These are phyloP conservation scores for Colletotrichum shisoi DNA, from an alignment of 2,329 filamentous ascomycete species.

Conservation along the genomic window DNA sequence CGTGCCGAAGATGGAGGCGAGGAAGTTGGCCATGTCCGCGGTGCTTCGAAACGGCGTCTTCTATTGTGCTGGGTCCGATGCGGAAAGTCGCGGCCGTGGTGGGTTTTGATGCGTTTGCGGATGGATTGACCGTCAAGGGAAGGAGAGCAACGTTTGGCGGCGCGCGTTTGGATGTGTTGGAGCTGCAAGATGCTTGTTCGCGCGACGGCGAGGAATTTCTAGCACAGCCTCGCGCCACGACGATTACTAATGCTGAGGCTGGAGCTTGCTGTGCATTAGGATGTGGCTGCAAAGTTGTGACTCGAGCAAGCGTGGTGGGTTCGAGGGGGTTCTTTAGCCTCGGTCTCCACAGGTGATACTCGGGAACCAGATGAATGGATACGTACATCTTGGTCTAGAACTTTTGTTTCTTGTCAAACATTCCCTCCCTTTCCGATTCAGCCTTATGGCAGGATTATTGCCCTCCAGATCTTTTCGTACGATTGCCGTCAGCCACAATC, in stretches of 20 bases:
- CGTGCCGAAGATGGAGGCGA: conserved; percentile 98
- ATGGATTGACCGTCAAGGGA: conserved; percentile 10
- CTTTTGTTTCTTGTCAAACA: conserved; percentile 11
- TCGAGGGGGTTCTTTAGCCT: conserved; percentile 4
- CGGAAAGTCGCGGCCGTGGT: not conserved
- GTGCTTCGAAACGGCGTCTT: conserved; percentile 13
- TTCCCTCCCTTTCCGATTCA: conserved; percentile 7
- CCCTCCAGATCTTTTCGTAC: not conserved
- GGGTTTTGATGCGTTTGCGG: not conserved
- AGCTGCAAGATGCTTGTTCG: conserved; percentile 14
- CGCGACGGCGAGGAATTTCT: conserved; percentile 34
- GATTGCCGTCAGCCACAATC: not conserved
- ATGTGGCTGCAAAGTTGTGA: not conserved
- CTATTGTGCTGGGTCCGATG: not conserved
- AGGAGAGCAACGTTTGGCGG: not conserved
- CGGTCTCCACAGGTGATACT: not conserved
- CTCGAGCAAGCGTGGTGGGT: conserved; percentile 4
- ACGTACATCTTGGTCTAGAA: conserved; percentile 32
- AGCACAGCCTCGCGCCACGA: conserved; percentile 37
- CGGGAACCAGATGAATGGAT: not conserved
- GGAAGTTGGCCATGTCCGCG: conserved; percentile 86
- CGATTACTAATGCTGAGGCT: conserved; percentile 35
- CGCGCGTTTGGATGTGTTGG: conserved; percentile 25
- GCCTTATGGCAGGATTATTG: conserved; percentile 17
- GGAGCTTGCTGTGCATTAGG: not conserved